These are phyloP conservation scores for Mayamaea pseudoterrestris DNA, from an alignment of 108 stramenopile species.

Conservation along the genomic window DNA sequence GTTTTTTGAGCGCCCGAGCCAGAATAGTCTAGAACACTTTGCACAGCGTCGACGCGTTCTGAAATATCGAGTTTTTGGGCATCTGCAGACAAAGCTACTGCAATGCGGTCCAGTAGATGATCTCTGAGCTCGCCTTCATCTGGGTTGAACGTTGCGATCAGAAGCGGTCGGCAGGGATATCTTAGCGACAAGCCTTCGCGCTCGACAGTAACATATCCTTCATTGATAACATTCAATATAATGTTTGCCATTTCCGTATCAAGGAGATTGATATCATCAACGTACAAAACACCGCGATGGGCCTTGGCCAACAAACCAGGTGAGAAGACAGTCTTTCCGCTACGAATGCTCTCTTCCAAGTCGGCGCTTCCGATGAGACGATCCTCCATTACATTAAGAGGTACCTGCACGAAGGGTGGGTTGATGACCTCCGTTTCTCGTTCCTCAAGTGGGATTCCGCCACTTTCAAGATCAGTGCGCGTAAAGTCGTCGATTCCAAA, in stretches of 20 bases:
- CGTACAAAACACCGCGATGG: constrained; percentile 89
- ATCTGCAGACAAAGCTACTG: constrained; percentile 82
- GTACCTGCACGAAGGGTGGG: constrained; percentile 91
- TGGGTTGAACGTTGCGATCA: constrained; percentile 95
- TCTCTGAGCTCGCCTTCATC: constrained; percentile 95
- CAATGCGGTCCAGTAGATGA: constrained; percentile 90
- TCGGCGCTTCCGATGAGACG: constrained; percentile 90
- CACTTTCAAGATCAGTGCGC: constrained; percentile 50
- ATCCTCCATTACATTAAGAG: constrained; percentile 95
- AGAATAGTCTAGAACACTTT: constrained; percentile 71
- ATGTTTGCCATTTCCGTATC: constrained; percentile 91
- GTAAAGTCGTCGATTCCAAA: constrained; percentile 82
- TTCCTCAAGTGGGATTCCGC: constrained; percentile 66
- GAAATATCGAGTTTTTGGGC: constrained; percentile 61
- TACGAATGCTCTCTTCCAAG: constrained; percentile 83
- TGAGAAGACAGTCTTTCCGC: constrained; percentile 86
- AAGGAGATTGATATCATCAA: constrained; percentile 94
- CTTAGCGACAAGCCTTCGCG: constrained; percentile 87
- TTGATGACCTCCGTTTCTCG: constrained; percentile 85
- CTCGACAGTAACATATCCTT: constrained; percentile 88
- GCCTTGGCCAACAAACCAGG: constrained; percentile 93
- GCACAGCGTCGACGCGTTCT: constrained; percentile 77
- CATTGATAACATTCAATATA: constrained; percentile 76
- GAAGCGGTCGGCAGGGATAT: constrained; percentile 84
- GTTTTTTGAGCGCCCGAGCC: constrained; percentile 48